Percentiles rank a stretch among this genome's conserved stretches.
phyloP scores from a whole-genome alignment of 306 rosid species.

The Rosa rugosa region DNA sequence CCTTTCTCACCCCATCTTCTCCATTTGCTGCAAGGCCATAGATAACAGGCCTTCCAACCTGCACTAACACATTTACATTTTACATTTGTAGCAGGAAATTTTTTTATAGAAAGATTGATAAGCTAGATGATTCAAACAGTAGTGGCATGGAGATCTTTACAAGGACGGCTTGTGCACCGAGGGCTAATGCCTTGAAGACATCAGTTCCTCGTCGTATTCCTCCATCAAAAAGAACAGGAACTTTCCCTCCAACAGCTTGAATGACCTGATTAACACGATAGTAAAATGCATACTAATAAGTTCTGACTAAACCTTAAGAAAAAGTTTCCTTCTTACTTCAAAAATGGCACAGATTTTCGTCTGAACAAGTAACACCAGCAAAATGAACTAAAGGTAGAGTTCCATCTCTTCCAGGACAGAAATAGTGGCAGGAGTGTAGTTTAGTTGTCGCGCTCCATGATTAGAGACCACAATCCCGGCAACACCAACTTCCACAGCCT shows the following conservation, averaged over 20 bases:
- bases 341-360: neutral
- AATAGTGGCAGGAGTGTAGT: conserved; percentile 37
- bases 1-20: conserved; percentile 49
- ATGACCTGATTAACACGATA: conserved; percentile 40
- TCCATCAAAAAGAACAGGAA: conserved; percentile 60
- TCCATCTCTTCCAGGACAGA: conserved; percentile 45
- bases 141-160: conserved; percentile 33
- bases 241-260: conserved; percentile 47
- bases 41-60: conserved; percentile 57
- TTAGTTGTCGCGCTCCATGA: conserved; percentile 48
- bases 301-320: neutral
- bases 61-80: conserved; percentile 10
- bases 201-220: conserved; percentile 68
- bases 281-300: neutral
- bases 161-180: conserved; percentile 67
- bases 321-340: neutral
- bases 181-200: conserved; percentile 68
- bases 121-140: neutral
- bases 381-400: neutral
- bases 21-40: conserved; percentile 58
- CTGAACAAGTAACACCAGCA: neutral
- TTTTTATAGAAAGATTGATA: neutral
- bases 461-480: conserved; percentile 45
- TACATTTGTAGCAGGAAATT: neutral
- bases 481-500: conserved; percentile 41